These are phyloP conservation scores for Cryptosporidium meleagridis DNA, from an alignment of 169 alveolate genomes.

Conservation along the genomic window DNA sequence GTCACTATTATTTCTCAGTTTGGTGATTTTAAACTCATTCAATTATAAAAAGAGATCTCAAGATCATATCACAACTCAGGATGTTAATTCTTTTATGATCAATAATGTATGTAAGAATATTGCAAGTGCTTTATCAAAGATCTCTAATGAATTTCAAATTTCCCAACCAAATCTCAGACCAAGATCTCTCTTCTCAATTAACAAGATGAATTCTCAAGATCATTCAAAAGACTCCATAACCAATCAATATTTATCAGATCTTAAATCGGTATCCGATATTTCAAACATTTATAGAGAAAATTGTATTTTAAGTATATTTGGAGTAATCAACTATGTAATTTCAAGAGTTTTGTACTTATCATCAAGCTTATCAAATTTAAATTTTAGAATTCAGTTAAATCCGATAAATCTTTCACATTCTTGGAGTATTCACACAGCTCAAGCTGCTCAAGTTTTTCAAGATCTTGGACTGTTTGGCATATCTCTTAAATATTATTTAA, in stretches of 20 bases:
- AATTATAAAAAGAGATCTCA: neutral
- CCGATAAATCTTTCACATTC: conserved; percentile 13
- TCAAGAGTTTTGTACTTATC: neutral
- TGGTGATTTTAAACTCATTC: conserved; percentile 3
- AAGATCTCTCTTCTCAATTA: conserved; percentile 44
- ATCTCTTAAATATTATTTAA: conserved; percentile 24
- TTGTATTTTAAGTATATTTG: neutral
- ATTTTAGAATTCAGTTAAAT: neutral
- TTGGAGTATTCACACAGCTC: conserved; percentile 16
- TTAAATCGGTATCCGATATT: neutral
- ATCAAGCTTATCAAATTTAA: neutral
- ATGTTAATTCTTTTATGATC: neutral
- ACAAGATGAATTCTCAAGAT: neutral
- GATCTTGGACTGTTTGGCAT: conserved; percentile 11
- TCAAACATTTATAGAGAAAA: neutral
- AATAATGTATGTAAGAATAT: conserved; percentile 14
- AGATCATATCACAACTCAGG: neutral
- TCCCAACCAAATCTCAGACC: conserved; percentile 16
- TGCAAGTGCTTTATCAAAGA: neutral
- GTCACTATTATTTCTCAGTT: conserved; percentile 16
- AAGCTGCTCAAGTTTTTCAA: conserved; percentile 64
- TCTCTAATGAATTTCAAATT: conserved; percentile 31
- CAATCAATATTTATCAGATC: neutral
- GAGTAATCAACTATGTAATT: conserved; percentile 40
- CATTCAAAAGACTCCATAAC: neutral